phyloP scores from a whole-genome alignment of 164 flowering plant species.

The Aristolochia californica region DNA sequence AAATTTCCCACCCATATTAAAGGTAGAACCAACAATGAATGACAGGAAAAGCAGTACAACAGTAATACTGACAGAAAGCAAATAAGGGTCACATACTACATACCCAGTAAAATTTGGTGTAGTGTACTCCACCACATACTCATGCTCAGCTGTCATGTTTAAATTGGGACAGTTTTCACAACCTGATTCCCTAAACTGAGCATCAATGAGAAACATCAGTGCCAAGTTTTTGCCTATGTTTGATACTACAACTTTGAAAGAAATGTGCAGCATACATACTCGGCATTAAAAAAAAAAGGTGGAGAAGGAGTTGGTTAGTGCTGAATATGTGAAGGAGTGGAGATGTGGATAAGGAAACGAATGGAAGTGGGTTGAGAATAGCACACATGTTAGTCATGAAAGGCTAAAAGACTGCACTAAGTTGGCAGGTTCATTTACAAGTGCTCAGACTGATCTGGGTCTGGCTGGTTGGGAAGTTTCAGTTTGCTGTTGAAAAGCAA shows the following conservation, averaged over 20 bases:
- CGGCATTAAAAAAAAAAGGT: neutral
- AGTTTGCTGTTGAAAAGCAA: too few relatives aligned
- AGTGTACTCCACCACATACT: slow-evolving; percentile 81
- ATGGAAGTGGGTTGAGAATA: too few relatives aligned
- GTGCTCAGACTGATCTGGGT: too few relatives aligned
- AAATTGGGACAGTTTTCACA: slow-evolving; percentile 96
- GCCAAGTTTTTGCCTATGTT: neutral
- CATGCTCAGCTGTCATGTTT: slow-evolving; percentile 78
- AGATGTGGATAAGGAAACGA: too few relatives aligned
- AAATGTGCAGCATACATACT: neutral
- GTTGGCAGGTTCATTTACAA: too few relatives aligned
- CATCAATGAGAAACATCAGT: slow-evolving; percentile 4
- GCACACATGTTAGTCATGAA: too few relatives aligned
- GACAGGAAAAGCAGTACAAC: too few relatives aligned
- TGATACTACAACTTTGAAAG: neutral
- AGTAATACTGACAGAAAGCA: neutral
- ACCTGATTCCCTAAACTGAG: slow-evolving; percentile 80
- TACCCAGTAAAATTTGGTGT: slow-evolving; percentile 95
- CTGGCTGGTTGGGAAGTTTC: too few relatives aligned
- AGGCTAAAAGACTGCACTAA: too few relatives aligned
- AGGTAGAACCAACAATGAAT: neutral
- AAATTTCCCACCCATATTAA: too few relatives aligned
- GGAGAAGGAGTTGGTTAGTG: too few relatives aligned
- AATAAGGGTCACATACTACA: neutral
- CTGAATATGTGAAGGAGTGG: too few relatives aligned